Percentiles rank a stretch among this genome's conserved stretches.
These are phyloP conservation scores for Neofusicoccum umdonicola DNA, from an alignment of 2,329 filamentous ascomycete species.

Conservation along the genomic window DNA sequence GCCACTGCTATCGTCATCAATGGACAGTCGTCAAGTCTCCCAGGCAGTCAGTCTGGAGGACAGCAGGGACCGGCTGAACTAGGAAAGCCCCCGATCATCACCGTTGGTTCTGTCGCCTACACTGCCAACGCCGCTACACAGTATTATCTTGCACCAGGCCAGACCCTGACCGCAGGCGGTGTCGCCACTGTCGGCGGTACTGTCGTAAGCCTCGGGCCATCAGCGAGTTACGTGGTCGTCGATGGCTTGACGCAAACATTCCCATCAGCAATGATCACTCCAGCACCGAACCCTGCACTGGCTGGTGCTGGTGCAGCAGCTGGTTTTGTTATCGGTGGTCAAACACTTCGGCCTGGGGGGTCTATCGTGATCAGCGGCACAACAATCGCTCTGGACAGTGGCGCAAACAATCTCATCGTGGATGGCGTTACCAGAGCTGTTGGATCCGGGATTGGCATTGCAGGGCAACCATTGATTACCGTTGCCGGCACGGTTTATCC, in stretches of 20 bases:
- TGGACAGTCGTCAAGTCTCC: conserved; percentile 27
- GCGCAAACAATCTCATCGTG: conserved; percentile 24
- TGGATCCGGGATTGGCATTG: not conserved
- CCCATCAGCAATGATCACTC: conserved; percentile 21
- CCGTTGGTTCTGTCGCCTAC: conserved; percentile 39
- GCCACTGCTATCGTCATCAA: conserved; percentile 37
- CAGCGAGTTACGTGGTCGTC: conserved; percentile 40
- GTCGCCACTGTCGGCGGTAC: conserved; percentile 38
- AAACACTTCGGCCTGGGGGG: conserved; percentile 25
- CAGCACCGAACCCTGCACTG: conserved; percentile 22
- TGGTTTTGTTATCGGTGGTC: conserved; percentile 19
- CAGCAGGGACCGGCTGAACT: conserved; percentile 20
- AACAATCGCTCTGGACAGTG: conserved; percentile 25
- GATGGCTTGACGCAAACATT: conserved; percentile 37
- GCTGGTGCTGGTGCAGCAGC: conserved; percentile 26
- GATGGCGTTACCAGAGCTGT: conserved; percentile 24
- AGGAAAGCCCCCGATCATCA: conserved; percentile 32
- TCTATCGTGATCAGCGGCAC: conserved; percentile 23
- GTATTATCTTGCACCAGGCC: conserved; percentile 41
- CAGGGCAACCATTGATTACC: conserved; percentile 1
- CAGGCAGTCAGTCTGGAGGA: conserved; percentile 12
- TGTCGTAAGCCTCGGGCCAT: conserved; percentile 40
- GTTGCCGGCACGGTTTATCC: conserved; percentile 21
- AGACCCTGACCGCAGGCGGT: conserved; percentile 39
- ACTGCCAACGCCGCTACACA: conserved; percentile 48